Percentiles rank a stretch among this genome's conserved stretches.
Conservation (phyloP, 805 yeast species). For the Pichia occidentalis region DNA sequence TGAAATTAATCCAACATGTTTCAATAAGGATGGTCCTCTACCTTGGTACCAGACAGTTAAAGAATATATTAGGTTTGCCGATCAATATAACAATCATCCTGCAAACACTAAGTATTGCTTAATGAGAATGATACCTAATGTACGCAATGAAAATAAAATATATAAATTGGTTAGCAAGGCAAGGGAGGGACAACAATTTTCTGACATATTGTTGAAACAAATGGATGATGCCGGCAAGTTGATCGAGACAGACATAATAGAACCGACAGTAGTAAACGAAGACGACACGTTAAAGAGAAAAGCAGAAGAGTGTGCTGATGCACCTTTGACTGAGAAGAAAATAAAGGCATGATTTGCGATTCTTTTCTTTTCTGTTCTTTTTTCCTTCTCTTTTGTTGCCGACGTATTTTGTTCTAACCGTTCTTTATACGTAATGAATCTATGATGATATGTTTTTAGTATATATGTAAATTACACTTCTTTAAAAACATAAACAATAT, state of each 20-base stretch:
- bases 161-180: conserved; percentile 52
- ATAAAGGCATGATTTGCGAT: neutral
- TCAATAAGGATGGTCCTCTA: conserved; percentile 37
- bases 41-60: conserved; percentile 50
- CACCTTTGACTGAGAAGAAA: neutral
- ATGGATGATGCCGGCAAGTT: conserved; percentile 33
- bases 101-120: conserved; percentile 80
- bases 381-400: no score
- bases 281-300: conserved; percentile 10
- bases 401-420: no score
- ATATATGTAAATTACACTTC: neutral
- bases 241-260: conserved; percentile 8
- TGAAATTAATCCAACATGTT: conserved; percentile 79
- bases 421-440: no score
- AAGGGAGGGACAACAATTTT: conserved; percentile 48
- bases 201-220: conserved; percentile 28
- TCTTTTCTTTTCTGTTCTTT: no score
- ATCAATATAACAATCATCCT: conserved; percentile 50
- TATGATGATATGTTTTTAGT: no score
- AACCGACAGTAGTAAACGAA: conserved; percentile 1
- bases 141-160: conserved; percentile 31
- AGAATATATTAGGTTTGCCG: conserved; percentile 52
- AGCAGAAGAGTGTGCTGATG: neutral
- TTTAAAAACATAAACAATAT: conserved; percentile 1
- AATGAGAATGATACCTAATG: conserved; percentile 61